Percentiles rank a stretch among this genome's conserved stretches.
phyloP scores from a whole-genome alignment of 148 eudicot genomes.

The Nepenthes mirabilis region DNA sequence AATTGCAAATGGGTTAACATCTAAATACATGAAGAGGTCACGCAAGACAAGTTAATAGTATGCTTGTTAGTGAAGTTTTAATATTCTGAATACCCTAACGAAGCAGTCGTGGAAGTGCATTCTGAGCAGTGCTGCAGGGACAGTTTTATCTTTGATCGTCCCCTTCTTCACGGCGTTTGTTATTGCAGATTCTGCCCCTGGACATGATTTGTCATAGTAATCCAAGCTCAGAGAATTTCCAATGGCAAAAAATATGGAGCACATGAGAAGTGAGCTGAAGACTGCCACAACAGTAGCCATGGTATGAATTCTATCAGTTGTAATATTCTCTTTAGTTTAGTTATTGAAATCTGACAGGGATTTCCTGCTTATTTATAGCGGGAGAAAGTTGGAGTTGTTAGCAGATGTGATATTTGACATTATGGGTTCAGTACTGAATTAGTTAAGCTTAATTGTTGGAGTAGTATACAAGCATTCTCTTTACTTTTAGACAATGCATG shows the following conservation, averaged over 20 bases:
- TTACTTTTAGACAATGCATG: conserved; percentile 11
- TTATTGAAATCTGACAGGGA: conserved; percentile 6
- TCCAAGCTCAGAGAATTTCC: conserved; percentile 47
- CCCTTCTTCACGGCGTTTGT: conserved; percentile 30
- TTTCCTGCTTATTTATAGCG: conserved; percentile 19
- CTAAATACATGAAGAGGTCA: not conserved
- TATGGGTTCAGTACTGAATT: conserved; percentile 19
- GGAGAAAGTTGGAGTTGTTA: conserved; percentile 12
- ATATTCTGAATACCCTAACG: conserved; percentile 39
- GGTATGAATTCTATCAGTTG: not conserved
- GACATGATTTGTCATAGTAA: conserved; percentile 57
- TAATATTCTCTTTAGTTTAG: conserved; percentile 2
- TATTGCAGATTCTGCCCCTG: conserved; percentile 41
- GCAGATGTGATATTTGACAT: conserved; percentile 11
- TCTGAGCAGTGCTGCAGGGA: conserved; percentile 70
- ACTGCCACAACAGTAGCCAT: conserved; percentile 27
- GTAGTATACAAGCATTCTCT: conserved; percentile 33
- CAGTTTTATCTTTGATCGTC: conserved; percentile 34
- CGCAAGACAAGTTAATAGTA: not conserved
- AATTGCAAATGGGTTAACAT: not conserved
- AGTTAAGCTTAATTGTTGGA: conserved; percentile 33
- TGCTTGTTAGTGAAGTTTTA: not conserved
- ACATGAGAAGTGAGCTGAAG: conserved; percentile 24
- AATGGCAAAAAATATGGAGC: conserved; percentile 11
- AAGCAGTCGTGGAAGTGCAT: conserved; percentile 96